Base-by-base conservation (phyloP, 345 rosid species). In the Bruguiera gymnorhiza region DNA sequence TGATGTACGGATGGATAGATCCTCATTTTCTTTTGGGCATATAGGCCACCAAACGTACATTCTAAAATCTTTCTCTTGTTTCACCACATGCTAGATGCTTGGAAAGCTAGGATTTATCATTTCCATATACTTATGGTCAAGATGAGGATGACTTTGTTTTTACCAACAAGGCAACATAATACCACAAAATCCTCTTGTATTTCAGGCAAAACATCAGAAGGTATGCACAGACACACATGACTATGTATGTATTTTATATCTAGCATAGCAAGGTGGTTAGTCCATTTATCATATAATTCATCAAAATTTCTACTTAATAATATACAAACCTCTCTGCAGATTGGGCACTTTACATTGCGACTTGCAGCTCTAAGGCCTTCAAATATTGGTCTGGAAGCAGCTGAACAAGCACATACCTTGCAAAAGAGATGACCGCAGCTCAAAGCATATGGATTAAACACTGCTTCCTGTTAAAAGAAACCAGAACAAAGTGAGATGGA, bases 341-440 rank as follows among this genome's bases (percentile, higher is more conserved):
- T 66, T 4, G 99, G 93, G 82, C 99, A 95, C 73, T 83, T 89
- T 2, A 90, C 85, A 70, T 79, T 74, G 26, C 76, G 59, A 48
- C 86, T 76, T 18, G 97, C 89, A 32, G 82, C 73, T 83, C 85
- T 88, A 63, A 88, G 79, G 61, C 97, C 97, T 80, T 92, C 81
- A n/a, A 84, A 81, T 53, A 87, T 80, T 83, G 83, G 73, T 70
- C 87, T 92, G 5, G 89, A 88, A 70, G 97, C 96, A 39, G 99
- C 93, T 2, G 92, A 88, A 81, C 99, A 95, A 21, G 89, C 92
- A 76, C 99, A 95, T 21, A 79, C 76, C 72, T 92, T 92, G 83
- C 97, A 95, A 69, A 95, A 92, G 55, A 92, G 88, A 81, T 95
- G 99, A 62, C 97, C 96, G 4, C 99, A 95, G 65, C 84, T 83